A percentile compares a stretch with the other conserved stretches of the same genome.
phyloP scores from a whole-genome alignment of 2,329 filamentous ascomycete genomes.

The Fusarium siculi region DNA sequence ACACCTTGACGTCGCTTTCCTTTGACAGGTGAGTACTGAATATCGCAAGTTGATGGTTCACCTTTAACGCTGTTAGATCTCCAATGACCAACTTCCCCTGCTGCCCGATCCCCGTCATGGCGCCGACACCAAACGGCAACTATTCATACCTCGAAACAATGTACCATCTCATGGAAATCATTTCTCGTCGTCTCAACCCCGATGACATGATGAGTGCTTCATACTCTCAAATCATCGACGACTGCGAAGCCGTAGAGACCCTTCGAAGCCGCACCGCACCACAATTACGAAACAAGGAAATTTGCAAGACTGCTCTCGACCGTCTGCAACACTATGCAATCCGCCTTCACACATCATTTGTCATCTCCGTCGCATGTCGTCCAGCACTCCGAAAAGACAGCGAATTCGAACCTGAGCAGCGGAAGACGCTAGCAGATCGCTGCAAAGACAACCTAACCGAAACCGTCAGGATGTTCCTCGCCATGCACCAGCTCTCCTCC shows the following conservation, averaged over 20 bases:
- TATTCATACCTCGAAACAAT: slow-evolving; percentile 72
- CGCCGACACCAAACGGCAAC: slow-evolving; percentile 56
- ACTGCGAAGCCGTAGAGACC: slow-evolving; percentile 65
- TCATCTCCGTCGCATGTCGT: slow-evolving; percentile 72
- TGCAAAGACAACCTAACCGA: slow-evolving; percentile 72
- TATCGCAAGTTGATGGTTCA: background rate
- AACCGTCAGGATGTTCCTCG: slow-evolving; percentile 74
- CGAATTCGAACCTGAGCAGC: slow-evolving; percentile 62
- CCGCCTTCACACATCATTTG: slow-evolving; percentile 72
- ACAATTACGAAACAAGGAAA: slow-evolving; percentile 68
- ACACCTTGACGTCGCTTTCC: slow-evolving; percentile 72
- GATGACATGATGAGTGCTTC: slow-evolving; percentile 61
- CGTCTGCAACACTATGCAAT: slow-evolving; percentile 72
- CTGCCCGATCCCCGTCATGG: slow-evolving; percentile 62
- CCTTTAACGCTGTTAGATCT: slow-evolving; percentile 51
- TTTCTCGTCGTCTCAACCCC: slow-evolving; percentile 67
- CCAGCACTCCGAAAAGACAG: slow-evolving; percentile 68
- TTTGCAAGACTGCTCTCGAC: slow-evolving; percentile 72
- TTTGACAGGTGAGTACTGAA: slow-evolving; percentile 65
- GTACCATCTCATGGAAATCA: slow-evolving; percentile 71
- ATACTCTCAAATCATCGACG: slow-evolving; percentile 66
- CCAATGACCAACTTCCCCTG: slow-evolving; percentile 71
- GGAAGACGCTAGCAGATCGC: slow-evolving; percentile 63
- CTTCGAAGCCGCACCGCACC: slow-evolving; percentile 60
- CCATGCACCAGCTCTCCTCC: slow-evolving; percentile 74